Percentiles rank a stretch among this genome's conserved stretches.
phyloP scores from a whole-genome alignment of 345 rosid species.

The Conringia planisiliqua region DNA sequence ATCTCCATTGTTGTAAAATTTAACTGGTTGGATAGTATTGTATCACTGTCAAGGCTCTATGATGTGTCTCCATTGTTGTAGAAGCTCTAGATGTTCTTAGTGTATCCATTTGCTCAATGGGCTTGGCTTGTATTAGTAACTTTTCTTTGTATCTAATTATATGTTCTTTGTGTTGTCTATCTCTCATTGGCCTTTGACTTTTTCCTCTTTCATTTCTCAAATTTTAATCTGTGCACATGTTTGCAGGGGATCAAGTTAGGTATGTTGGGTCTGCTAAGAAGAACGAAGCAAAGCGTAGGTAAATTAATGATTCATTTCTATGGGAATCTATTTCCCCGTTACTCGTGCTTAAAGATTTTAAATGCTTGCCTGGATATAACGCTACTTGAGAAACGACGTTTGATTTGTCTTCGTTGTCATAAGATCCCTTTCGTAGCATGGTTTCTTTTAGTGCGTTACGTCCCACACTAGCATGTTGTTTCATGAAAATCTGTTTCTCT shows the following conservation, averaged over 20 bases:
- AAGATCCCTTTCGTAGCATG: constrained; percentile 1
- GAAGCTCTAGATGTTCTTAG: constrained; percentile 13
- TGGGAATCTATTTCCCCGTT: neutral
- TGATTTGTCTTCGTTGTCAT: constrained; percentile 3
- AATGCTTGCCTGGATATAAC: neutral
- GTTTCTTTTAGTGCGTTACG: constrained; percentile 4
- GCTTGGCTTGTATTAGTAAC: neutral
- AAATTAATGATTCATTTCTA: constrained; percentile 12
- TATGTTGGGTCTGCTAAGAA: constrained; percentile 60
- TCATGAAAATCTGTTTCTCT: neutral
- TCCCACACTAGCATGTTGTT: constrained; percentile 11
- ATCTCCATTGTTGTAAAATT: neutral
- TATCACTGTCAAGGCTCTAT: constrained; percentile 9
- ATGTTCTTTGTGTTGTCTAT: neutral
- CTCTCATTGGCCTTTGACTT: neutral
- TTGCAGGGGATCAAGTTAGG: constrained; percentile 84
- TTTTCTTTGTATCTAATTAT: neutral
- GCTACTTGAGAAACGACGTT: neutral
- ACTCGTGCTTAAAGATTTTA: neutral
- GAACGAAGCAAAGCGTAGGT: constrained; percentile 65
- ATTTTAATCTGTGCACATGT: neutral
- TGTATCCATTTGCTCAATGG: neutral
- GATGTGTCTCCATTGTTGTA: neutral
- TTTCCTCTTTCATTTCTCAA: constrained; percentile 7
- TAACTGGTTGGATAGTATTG: constrained; percentile 3